Percentiles rank a stretch among this genome's conserved stretches.
These are phyloP conservation scores for Russula emetica DNA, from an alignment of 768 basidiomycete species.

Conservation along the genomic window DNA sequence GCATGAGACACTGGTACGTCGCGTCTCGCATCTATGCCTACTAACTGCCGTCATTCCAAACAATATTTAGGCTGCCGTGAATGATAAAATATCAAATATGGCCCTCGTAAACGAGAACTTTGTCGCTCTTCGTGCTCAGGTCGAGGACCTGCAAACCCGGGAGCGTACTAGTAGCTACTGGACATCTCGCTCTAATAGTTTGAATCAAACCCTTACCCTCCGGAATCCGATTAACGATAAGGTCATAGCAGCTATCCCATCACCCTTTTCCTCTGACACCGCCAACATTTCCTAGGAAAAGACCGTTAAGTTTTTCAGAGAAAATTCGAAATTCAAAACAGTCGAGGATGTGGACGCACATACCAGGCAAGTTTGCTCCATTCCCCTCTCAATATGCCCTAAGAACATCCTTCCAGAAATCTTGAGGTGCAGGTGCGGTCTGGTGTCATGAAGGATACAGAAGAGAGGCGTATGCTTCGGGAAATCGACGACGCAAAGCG, in stretches of 20 bases:
- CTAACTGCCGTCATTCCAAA: slow-evolving; percentile 30
- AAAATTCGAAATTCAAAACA: slow-evolving; percentile 77
- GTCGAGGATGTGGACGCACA: slow-evolving; percentile 83
- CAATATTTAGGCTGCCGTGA: slow-evolving; percentile 52
- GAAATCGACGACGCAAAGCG: slow-evolving; percentile 56
- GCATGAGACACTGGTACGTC: slow-evolving; percentile 73
- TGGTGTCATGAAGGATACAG: too few relatives aligned
- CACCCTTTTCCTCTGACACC: slow-evolving; percentile 4
- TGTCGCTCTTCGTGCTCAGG: slow-evolving; percentile 63
- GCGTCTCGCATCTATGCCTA: not conserved
- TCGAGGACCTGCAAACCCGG: slow-evolving; percentile 72
- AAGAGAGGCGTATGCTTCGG: too few relatives aligned
- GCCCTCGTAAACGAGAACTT: slow-evolving; percentile 46
- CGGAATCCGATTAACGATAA: slow-evolving; percentile 75
- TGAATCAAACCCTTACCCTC: slow-evolving; percentile 72
- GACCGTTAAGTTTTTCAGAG: slow-evolving; percentile 75
- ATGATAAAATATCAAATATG: slow-evolving; percentile 59
- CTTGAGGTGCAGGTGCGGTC: slow-evolving; percentile 71
- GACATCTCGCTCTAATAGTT: slow-evolving; percentile 57
- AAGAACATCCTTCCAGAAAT: slow-evolving; percentile 44
- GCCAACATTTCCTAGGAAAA: slow-evolving; percentile 54
- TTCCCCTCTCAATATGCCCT: slow-evolving; percentile 18
- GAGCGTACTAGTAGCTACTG: slow-evolving; percentile 86
- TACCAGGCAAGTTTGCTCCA: slow-evolving; percentile 57
- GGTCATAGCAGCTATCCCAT: slow-evolving; percentile 40